A percentile compares a stretch with the other conserved stretches of the same genome.
Evolutionary conservation across 2,329 filamentous ascomycete species (phyloP).

Genomic region (Colletotrichum salicis): DNA sequence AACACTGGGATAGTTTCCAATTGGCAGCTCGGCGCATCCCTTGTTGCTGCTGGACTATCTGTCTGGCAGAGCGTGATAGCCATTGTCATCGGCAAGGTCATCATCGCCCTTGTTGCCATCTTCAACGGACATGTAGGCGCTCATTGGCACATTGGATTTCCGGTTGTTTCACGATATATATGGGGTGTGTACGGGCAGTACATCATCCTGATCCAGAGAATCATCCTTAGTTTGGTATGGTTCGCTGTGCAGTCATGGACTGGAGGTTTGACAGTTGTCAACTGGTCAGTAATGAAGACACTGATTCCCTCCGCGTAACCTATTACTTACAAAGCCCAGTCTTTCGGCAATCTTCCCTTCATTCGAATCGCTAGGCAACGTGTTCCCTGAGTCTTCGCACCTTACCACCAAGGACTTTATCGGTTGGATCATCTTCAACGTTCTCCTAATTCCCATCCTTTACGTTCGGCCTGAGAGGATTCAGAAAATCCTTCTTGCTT

Average conservation of each 20-base stretch:
- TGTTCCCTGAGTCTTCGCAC: conserved; percentile 38
- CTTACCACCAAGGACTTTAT: conserved; percentile 43
- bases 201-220: conserved; percentile 50
- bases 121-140: conserved; percentile 26
- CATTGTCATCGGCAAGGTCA: conserved; percentile 28
- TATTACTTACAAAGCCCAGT: conserved; percentile 17
- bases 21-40: conserved; percentile 28
- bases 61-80: conserved; percentile 33
- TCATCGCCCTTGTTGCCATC: conserved; percentile 29
- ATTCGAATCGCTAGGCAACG: conserved; percentile 40
- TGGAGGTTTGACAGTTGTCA: conserved; percentile 39
- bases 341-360: conserved; percentile 42
- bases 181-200: conserved; percentile 54
- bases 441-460: conserved; percentile 50
- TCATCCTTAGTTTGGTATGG: conserved; percentile 52
- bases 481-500: conserved; percentile 42
- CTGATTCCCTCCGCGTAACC: not conserved
- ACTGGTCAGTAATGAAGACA: conserved; percentile 8
- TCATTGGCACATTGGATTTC: conserved; percentile 54
- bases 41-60: conserved; percentile 20
- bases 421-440: conserved; percentile 44
- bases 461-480: conserved; percentile 55
- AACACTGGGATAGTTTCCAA: conserved; percentile 13
- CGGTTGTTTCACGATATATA: conserved; percentile 50
- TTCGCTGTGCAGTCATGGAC: conserved; percentile 48